Percentiles rank a stretch among this genome's conserved stretches.
phyloP scores from a whole-genome alignment of 2,329 filamentous ascomycete species.

The Laburnicola sp. region DNA sequence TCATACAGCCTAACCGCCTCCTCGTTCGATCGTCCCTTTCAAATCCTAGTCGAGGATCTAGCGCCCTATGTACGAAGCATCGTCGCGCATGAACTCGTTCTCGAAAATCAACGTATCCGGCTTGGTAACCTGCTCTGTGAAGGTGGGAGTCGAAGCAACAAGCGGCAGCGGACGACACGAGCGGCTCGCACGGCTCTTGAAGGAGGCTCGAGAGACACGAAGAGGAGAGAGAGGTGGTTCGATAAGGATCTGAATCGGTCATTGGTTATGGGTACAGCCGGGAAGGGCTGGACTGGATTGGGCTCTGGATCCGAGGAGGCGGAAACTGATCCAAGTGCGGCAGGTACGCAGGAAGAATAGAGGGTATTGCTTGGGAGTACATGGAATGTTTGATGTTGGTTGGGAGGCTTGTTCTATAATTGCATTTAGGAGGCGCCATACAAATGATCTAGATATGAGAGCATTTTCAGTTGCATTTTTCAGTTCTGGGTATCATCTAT shows the following conservation, averaged over 20 bases:
- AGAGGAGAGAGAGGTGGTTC: conserved; percentile 74
- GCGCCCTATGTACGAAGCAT: conserved; percentile 91
- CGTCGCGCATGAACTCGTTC: conserved; percentile 70
- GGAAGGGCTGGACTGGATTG: conserved; percentile 46
- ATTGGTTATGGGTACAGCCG: conserved; percentile 66
- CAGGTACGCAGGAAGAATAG: not conserved
- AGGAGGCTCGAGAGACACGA: conserved; percentile 68
- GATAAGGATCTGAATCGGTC: conserved; percentile 61
- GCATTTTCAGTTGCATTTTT: conserved; percentile 9
- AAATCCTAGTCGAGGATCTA: conserved; percentile 71
- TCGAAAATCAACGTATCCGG: conserved; percentile 68
- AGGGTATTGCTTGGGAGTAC: not conserved
- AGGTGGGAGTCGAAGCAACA: conserved; percentile 52
- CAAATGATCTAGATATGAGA: not conserved
- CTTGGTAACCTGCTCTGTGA: conserved; percentile 66
- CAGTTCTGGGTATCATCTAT: conserved; percentile 14
- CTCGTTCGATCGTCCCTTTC: conserved; percentile 73
- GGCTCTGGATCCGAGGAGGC: conserved; percentile 20
- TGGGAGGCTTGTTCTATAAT: not conserved
- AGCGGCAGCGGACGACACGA: conserved; percentile 70
- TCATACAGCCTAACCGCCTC: conserved; percentile 64
- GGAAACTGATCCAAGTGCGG: not conserved
- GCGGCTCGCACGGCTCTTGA: conserved; percentile 77
- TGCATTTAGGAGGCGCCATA: not conserved
- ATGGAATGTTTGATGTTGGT: not conserved